Conservation (phyloP, 164 flowering plant genomes). For the Liquidambar formosana region DNA sequence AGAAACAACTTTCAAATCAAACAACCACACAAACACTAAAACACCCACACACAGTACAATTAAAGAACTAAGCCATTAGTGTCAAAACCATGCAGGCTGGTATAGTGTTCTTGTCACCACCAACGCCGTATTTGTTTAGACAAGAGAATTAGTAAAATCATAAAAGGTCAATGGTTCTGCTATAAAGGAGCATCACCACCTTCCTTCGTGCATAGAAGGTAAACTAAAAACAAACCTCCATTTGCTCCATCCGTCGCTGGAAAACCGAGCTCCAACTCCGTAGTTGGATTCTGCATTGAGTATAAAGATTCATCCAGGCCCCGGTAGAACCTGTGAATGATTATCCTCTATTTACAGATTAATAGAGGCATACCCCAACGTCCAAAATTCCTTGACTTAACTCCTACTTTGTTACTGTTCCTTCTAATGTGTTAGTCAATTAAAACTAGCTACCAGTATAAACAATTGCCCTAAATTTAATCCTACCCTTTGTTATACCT, state of each 20-base stretch:
- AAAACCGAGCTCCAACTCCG: slow-evolving; percentile 54
- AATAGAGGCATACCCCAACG: slow-evolving; percentile 38
- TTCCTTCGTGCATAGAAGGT: slow-evolving; percentile 42
- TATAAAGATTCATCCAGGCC: slow-evolving; percentile 50
- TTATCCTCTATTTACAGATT: slow-evolving; percentile 64
- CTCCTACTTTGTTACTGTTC: slow-evolving; percentile 23
- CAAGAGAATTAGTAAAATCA: slow-evolving; percentile 26
- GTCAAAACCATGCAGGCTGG: slow-evolving; percentile 17
- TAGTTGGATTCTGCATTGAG: slow-evolving; percentile 44
- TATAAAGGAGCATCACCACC: slow-evolving; percentile 35
- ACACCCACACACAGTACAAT: slow-evolving; percentile 13
- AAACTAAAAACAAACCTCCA: slow-evolving; percentile 50
- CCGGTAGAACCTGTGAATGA: slow-evolving; percentile 43
- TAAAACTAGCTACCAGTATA: slow-evolving; percentile 49
- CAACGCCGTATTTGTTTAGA: slow-evolving; percentile 12
- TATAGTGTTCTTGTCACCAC: slow-evolving; percentile 24
- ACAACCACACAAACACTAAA: slow-evolving; percentile 6
- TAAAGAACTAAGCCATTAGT: slow-evolving; percentile 16
- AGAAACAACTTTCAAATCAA: slow-evolving; percentile 8
- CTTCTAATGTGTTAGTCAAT: slow-evolving; percentile 40
- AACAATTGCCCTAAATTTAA: slow-evolving; percentile 43
- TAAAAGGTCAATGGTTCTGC: slow-evolving; percentile 37
- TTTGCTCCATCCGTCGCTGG: slow-evolving; percentile 40
- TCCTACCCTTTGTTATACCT: slow-evolving; percentile 43
- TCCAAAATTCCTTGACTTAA: slow-evolving; percentile 26